phyloP scores from a whole-genome alignment of 192 early-diverging fungal genomes.

The Obelidium mucronatum region DNA sequence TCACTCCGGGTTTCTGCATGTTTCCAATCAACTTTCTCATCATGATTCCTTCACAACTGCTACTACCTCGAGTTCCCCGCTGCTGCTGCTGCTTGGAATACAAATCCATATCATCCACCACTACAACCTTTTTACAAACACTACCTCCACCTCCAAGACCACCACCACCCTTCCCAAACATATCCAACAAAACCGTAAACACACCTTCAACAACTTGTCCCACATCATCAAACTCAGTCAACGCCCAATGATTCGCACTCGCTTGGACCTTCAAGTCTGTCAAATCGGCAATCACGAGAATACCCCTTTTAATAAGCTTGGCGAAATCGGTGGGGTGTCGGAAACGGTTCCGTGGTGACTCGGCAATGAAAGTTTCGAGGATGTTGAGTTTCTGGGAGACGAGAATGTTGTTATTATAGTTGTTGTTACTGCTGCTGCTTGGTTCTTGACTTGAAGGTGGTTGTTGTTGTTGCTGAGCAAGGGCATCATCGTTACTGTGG shows the following conservation, averaged over 20 bases:
- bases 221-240: background rate
- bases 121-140: background rate
- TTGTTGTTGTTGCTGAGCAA: background rate
- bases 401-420: background rate
- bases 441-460: too few relatives aligned
- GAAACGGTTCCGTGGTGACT: background rate
- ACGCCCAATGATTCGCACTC: background rate
- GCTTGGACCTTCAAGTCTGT: background rate
- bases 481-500: background rate
- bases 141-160: background rate
- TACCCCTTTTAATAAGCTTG: background rate
- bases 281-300: background rate
- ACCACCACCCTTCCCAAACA: too few relatives aligned
- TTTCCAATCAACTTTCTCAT: too few relatives aligned
- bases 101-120: background rate
- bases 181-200: background rate
- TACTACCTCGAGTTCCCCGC: too few relatives aligned
- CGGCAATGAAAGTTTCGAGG: background rate
- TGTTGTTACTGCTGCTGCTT: too few relatives aligned
- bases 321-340: conserved; percentile 7
- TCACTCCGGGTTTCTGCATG: too few relatives aligned
- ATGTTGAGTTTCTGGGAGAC: background rate
- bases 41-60: too few relatives aligned
- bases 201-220: background rate
- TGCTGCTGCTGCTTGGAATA: too few relatives aligned